Evolutionary conservation across 2,329 filamentous ascomycete species (phyloP), one percentile per base, ranked within the genome.

Genomic region (Tolypocladium amazonense): DNA sequence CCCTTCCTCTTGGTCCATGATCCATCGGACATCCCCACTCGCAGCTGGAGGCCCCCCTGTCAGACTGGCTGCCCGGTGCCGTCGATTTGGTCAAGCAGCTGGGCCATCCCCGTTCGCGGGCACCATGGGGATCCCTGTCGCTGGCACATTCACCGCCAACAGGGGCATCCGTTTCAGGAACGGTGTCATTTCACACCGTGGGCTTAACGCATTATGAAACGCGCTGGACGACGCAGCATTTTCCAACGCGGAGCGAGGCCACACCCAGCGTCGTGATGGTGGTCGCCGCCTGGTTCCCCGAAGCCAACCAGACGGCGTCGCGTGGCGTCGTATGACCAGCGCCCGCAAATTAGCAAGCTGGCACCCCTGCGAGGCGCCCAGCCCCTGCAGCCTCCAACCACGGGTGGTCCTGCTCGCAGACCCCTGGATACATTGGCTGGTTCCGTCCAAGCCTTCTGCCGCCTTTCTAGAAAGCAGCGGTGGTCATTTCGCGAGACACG

Each of bases 401-500:
- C 33, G 54, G 43, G 23, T 47, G 58, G 55, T 39, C 27, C 54
- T 43, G 33, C 52, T 41, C 30, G 41, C 39, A 37, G 20, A n/a
- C 30, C 35, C 23, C 57, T 56, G 18, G 39, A 37, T 1, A 11
- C 12, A 14, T 14, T 12, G 52, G 45, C n/a, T 27, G 43, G 39
- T 45, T 41, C 23, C 20, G 52, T 38, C n/a, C 20, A 23, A 41
- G 47, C 61, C 67, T 71, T 71, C 69, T 71, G 64, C 67, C 69
- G 68, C 62, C 59, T 62, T 71, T 71, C 69, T 69, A 69, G 69
- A 71, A 70, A 61, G 37, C 30, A n/a, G 20, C 23, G 37, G 27
- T 4, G 25, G 47, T 33, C 18, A 12, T 20, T 18, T 27, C 41
- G 37, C 54, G 4, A 27, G 54, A 33, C 37, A 57, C 8, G 43